phyloP scores from a whole-genome alignment of 2,329 filamentous ascomycete species.

The Penicillium nordicum region DNA sequence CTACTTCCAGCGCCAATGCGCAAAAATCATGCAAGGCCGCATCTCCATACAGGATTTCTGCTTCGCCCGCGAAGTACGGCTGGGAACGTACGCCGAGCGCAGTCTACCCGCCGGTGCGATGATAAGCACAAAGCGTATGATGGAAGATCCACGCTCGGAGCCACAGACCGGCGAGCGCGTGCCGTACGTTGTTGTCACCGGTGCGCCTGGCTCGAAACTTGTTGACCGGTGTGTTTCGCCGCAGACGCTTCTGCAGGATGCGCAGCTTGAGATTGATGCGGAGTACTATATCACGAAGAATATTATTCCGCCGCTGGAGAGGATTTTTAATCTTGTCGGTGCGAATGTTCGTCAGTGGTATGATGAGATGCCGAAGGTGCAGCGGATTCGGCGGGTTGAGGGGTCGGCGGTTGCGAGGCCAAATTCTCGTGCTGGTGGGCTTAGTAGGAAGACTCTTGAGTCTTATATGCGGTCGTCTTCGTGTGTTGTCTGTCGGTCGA shows the following conservation, averaged over 20 bases:
- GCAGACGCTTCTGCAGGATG: conserved; percentile 72
- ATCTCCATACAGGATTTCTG: conserved; percentile 94
- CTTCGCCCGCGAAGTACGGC: conserved; percentile 85
- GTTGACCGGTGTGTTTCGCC: conserved; percentile 88
- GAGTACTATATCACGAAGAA: conserved; percentile 98
- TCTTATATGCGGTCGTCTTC: conserved; percentile 81
- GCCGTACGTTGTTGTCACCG: conserved; percentile 88
- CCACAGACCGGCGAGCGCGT: conserved; percentile 94
- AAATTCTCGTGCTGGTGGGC: background rate
- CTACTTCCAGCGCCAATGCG: conserved; percentile 87
- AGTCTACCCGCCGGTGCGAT: conserved; percentile 83
- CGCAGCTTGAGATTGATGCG: conserved; percentile 77
- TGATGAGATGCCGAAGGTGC: conserved; percentile 92
- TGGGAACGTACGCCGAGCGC: conserved; percentile 82
- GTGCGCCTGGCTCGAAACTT: conserved; percentile 78
- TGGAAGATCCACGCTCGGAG: conserved; percentile 78
- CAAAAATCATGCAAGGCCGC: conserved; percentile 84
- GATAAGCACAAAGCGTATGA: conserved; percentile 81
- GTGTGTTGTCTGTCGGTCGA: conserved; percentile 71
- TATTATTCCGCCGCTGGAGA: conserved; percentile 86
- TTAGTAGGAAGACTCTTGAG: conserved; percentile 72
- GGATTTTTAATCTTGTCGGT: conserved; percentile 94
- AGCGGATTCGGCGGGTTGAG: conserved; percentile 66
- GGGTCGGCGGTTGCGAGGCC: conserved; percentile 28
- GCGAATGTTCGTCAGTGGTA: conserved; percentile 90